These are phyloP conservation scores for Ceriops decandra DNA, from an alignment of 345 rosid species.

Conservation along the genomic window DNA sequence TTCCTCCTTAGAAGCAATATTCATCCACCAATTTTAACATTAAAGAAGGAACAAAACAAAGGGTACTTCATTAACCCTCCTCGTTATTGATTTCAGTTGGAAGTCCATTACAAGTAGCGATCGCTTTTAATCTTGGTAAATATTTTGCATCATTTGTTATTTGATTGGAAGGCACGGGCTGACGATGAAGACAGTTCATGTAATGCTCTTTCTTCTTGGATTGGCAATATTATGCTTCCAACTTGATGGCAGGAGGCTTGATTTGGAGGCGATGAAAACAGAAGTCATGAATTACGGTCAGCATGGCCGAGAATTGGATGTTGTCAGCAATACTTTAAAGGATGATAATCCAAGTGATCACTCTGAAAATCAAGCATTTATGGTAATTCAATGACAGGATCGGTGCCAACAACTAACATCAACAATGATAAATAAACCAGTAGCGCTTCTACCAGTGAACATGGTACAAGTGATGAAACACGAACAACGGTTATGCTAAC, in stretches of 20 bases:
- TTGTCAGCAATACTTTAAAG: background rate
- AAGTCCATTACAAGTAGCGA: background rate
- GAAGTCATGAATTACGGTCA: background rate
- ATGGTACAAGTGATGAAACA: constrained; percentile 11
- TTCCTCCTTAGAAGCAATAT: constrained; percentile 5
- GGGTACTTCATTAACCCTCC: constrained; percentile 1
- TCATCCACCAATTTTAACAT: constrained; percentile 12
- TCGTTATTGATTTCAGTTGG: background rate
- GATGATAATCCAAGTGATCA: constrained; percentile 8
- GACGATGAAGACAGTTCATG: constrained; percentile 23
- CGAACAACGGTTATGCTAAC: constrained; percentile 13
- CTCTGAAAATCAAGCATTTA: background rate
- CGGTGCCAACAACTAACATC: background rate
- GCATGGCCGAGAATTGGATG: background rate
- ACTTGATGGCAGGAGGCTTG: constrained; percentile 24
- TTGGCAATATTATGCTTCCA: constrained; percentile 17
- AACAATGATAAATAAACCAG: background rate
- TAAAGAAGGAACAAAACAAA: constrained; percentile 11
- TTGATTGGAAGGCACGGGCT: constrained; percentile 5
- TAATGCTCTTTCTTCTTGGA: constrained; percentile 14
- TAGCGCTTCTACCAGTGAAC: background rate
- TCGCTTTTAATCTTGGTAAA: background rate
- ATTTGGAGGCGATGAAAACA: background rate
- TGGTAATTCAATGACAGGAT: constrained; percentile 1
- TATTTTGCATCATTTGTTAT: background rate